Evolutionary conservation across 176 grass and related monocot species (phyloP).

Genomic region (Areca catechu): DNA sequence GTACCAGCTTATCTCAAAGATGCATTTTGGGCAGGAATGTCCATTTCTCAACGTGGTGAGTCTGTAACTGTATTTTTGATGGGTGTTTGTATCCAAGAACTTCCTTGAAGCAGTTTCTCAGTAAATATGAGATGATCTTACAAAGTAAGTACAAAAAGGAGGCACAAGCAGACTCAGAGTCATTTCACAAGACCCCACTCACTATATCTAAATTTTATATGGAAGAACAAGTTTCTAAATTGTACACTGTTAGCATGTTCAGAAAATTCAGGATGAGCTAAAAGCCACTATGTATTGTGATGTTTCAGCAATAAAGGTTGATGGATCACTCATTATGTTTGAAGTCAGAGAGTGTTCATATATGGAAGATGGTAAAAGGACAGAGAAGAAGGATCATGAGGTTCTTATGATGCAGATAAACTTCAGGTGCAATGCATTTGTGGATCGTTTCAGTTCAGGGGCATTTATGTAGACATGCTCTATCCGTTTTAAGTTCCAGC

Average conservation of each 20-base stretch:
- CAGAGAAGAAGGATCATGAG: conserved; percentile 57
- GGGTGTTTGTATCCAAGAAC: conserved; percentile 90
- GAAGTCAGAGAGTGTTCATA: conserved; percentile 90
- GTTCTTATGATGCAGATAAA: conserved; percentile 61
- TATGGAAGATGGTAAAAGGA: conserved; percentile 74
- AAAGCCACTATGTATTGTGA: conserved; percentile 98
- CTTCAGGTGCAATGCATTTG: conserved; percentile 62
- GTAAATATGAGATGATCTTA: conserved; percentile 77
- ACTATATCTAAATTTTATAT: conserved; percentile 94
- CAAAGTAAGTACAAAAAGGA: conserved; percentile 93
- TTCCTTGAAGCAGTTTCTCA: conserved; percentile 90
- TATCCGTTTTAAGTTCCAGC: conserved; percentile 86
- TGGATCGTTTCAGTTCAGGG: conserved; percentile 72
- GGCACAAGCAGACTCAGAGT: conserved; percentile 75
- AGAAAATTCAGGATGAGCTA: conserved; percentile 89
- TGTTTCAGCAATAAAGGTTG: conserved; percentile 56
- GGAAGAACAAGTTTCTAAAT: conserved; percentile 86
- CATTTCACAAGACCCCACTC: conserved; percentile 73
- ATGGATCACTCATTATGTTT: conserved; percentile 43
- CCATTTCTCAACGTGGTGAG: conserved; percentile 48
- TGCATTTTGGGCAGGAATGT: conserved; percentile 60
- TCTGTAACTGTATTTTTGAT: conserved; percentile 76
- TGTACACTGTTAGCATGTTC: conserved; percentile 89
- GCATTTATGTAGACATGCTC: conserved; percentile 84
- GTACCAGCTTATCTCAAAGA: conserved; percentile 26